phyloP scores from a whole-genome alignment of 129 eudicot genomes.

The Chrysanthemum lavandulifolium region DNA sequence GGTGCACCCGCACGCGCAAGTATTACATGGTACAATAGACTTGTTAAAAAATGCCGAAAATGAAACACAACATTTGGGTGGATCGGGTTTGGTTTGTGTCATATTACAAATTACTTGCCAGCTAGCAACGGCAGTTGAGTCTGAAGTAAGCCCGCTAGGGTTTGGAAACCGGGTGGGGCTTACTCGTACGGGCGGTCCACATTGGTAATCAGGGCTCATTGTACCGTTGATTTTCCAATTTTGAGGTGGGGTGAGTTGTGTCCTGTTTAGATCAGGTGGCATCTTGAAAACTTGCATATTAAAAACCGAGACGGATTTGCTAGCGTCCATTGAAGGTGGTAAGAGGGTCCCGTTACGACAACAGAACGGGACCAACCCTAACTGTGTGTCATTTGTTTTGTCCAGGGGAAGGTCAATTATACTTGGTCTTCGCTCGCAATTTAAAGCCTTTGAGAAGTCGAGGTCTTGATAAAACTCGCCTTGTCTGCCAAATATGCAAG shows the following conservation, averaged over 20 bases:
- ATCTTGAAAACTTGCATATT: constrained; percentile 66
- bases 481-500: constrained; percentile 64
- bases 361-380: constrained; percentile 65
- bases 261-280: constrained; percentile 60
- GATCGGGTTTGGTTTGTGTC: constrained; percentile 18
- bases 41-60: constrained; percentile 61
- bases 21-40: constrained; percentile 57
- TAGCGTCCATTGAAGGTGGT: constrained; percentile 48
- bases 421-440: constrained; percentile 59
- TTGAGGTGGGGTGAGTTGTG: constrained; percentile 55
- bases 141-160: constrained; percentile 45
- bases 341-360: constrained; percentile 66
- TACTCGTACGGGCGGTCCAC: constrained; percentile 60
- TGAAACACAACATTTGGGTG: constrained; percentile 66
- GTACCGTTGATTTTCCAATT: constrained; percentile 64
- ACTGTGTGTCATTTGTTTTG: constrained; percentile 45
- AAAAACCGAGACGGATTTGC: constrained; percentile 47
- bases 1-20: constrained; percentile 75
- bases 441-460: constrained; percentile 57
- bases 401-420: constrained; percentile 64
- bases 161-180: constrained; percentile 48
- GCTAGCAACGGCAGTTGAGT: constrained; percentile 50
- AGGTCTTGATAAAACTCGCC: constrained; percentile 45
- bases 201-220: constrained; percentile 39
- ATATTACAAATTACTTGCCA: constrained; percentile 73